These are phyloP conservation scores for Kluyveromyces aestuarii DNA, from an alignment of 805 yeast genomes.

Conservation along the genomic window DNA sequence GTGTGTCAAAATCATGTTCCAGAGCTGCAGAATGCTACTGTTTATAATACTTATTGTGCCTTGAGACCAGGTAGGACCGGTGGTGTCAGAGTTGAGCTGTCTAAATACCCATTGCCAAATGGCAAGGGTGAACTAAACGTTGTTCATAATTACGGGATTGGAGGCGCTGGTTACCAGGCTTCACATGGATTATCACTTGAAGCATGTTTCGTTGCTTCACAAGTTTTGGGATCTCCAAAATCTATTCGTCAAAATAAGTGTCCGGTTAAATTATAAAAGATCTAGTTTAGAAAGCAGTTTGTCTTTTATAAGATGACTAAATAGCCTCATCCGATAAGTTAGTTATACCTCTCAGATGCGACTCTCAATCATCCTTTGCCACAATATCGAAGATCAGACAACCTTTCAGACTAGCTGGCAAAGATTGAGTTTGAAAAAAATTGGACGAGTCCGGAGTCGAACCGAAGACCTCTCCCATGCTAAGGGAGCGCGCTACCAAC, in stretches of 20 bases:
- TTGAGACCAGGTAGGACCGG: slow-evolving; percentile 57
- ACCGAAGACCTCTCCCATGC: slow-evolving; percentile 72
- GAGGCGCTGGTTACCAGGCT: slow-evolving; percentile 70
- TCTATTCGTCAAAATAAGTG: not conserved
- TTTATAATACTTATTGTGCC: slow-evolving; percentile 31
- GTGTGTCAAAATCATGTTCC: slow-evolving; percentile 32
- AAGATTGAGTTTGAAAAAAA: not conserved
- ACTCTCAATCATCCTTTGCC: too few species aligned
- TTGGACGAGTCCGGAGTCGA: slow-evolving; percentile 71
- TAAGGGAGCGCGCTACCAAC: slow-evolving; percentile 73
- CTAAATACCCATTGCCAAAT: slow-evolving; percentile 15
- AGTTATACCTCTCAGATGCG: too few species aligned
- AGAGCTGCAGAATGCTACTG: slow-evolving; percentile 11
- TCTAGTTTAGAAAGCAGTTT: too few species aligned
- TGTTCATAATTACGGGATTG: slow-evolving; percentile 64
- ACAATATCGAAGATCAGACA: too few species aligned
- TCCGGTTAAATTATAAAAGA: not conserved
- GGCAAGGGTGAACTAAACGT: slow-evolving; percentile 20
- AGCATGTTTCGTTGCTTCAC: slow-evolving; percentile 32
- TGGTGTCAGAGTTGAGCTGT: slow-evolving; percentile 46
- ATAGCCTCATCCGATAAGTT: too few species aligned
- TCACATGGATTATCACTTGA: slow-evolving; percentile 54
- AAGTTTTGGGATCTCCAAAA: slow-evolving; percentile 11
- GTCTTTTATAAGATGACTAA: too few species aligned
- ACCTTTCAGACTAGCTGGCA: too few species aligned